A percentile compares a stretch with the other conserved stretches of the same genome.
Evolutionary conservation across 2,329 filamentous ascomycete genomes (phyloP).

Genomic region (Sporothrix globosa): DNA sequence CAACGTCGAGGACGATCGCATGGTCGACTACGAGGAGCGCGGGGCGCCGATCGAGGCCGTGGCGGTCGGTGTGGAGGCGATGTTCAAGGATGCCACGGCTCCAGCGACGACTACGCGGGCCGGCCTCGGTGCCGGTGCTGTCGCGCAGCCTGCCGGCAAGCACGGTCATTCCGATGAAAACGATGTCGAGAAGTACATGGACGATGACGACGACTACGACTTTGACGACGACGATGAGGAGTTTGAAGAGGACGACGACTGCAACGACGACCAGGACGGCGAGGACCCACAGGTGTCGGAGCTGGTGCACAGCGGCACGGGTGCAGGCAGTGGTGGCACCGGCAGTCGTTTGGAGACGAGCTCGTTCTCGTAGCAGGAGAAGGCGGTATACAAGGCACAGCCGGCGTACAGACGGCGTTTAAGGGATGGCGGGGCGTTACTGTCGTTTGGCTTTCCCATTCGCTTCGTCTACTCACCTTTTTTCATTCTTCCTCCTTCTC

Average conservation of each 20-base stretch:
- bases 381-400: background rate
- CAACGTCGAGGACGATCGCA: conserved; percentile 39
- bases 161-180: conserved; percentile 11
- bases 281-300: conserved; percentile 37
- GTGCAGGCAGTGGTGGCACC: conserved; percentile 22
- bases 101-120: conserved; percentile 7
- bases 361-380: conserved; percentile 18
- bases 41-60: conserved; percentile 39
- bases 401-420: background rate
- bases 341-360: conserved; percentile 27
- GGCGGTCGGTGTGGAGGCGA: conserved; percentile 26
- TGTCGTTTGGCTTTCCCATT: background rate
- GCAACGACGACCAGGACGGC: conserved; percentile 31
- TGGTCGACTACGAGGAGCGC: conserved; percentile 40
- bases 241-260: conserved; percentile 31
- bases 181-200: conserved; percentile 37
- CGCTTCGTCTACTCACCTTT: conserved; percentile 40
- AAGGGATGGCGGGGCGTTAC: background rate
- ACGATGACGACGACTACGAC: conserved; percentile 26
- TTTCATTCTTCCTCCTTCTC: background rate
- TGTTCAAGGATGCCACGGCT: background rate
- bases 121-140: conserved; percentile 21
- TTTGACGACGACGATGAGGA: conserved; percentile 25
- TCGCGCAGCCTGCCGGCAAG: background rate
- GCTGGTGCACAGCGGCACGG: conserved; percentile 36